A percentile compares a stretch with the other conserved stretches of the same genome.
Evolutionary conservation across 1,284 basidiomycete genomes (phyloP).

Genomic region (Ustilago esculenta): DNA sequence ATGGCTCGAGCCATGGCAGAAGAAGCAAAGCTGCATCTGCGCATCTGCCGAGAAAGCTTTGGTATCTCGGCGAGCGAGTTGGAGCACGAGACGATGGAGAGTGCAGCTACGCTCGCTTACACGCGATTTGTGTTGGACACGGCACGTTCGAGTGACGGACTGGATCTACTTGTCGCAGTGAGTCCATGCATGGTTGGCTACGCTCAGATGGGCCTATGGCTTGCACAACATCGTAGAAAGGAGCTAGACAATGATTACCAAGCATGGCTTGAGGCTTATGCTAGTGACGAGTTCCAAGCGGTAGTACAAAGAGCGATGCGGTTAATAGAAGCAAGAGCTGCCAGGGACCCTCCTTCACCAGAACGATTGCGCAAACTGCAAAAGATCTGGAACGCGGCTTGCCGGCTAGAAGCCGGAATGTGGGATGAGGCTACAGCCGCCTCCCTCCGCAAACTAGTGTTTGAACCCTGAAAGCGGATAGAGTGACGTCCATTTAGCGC

Average conservation of each 20-base stretch:
- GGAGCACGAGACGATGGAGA: slow-evolving; percentile 47
- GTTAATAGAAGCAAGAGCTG: slow-evolving; percentile 67
- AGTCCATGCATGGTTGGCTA: slow-evolving; percentile 90
- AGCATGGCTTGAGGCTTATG: slow-evolving; percentile 85
- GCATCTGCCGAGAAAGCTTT: slow-evolving; percentile 46
- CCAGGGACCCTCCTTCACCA: slow-evolving; percentile 75
- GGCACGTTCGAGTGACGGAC: slow-evolving; percentile 72
- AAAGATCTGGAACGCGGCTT: slow-evolving; percentile 78
- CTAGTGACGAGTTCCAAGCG: slow-evolving; percentile 76
- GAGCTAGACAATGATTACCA: slow-evolving; percentile 24
- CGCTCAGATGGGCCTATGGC: slow-evolving; percentile 83
- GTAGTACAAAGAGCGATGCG: slow-evolving; percentile 79
- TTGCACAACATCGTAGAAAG: slow-evolving; percentile 67
- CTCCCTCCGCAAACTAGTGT: slow-evolving; percentile 16
- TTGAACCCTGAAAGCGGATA: slow-evolving; percentile 37
- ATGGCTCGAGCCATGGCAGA: slow-evolving; percentile 67
- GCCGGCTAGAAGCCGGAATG: slow-evolving; percentile 82
- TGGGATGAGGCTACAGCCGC: slow-evolving; percentile 81
- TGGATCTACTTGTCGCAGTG: slow-evolving; percentile 80
- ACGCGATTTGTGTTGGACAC: slow-evolving; percentile 62
- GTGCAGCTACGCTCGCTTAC: slow-evolving; percentile 59
- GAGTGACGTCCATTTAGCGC: too few species aligned
- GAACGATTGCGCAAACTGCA: slow-evolving; percentile 76
- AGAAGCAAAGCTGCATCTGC: slow-evolving; percentile 54
- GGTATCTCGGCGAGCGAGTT: slow-evolving; percentile 47